phyloP scores from a whole-genome alignment of 371 early-diverging fungal genomes.

The Mortierella sp. region DNA sequence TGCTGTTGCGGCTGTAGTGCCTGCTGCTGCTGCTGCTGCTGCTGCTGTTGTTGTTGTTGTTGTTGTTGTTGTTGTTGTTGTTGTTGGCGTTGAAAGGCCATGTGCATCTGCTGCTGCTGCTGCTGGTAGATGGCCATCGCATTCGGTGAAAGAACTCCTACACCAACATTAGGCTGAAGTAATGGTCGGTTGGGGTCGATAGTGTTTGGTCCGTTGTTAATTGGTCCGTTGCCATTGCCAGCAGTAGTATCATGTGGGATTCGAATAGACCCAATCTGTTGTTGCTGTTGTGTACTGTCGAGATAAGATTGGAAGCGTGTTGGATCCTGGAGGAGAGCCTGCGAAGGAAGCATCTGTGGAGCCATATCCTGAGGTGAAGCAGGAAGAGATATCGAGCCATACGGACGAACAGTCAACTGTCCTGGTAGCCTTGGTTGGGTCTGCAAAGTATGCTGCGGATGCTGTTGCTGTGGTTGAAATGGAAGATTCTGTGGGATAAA shows the following conservation, averaged over 20 bases:
- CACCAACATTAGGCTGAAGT: too few relatives aligned
- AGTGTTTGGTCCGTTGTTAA: too few relatives aligned
- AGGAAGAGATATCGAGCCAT: conserved; percentile 28
- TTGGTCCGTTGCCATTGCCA: too few relatives aligned
- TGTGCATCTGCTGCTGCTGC: not conserved
- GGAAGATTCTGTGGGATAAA: conserved; percentile 23
- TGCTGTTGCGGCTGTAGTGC: conserved; percentile 24
- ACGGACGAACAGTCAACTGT: conserved; percentile 12
- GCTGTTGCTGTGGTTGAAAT: conserved; percentile 18
- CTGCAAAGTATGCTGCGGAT: not conserved
- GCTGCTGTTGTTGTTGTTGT: conserved; percentile 9
- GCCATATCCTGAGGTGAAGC: conserved; percentile 28
- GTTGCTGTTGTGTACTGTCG: conserved; percentile 4
- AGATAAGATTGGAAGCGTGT: conserved; percentile 3
- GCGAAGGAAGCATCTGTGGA: conserved; percentile 18
- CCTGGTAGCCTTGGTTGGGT: not conserved
- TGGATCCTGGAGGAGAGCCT: conserved; percentile 6
- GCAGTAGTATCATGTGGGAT: too few relatives aligned
- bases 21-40: conserved; percentile 21
- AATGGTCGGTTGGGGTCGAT: too few relatives aligned
- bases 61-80: conserved; percentile 3
- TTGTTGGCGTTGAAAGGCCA: not conserved
- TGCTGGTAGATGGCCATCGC: too few relatives aligned
- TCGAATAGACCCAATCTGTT: not conserved
- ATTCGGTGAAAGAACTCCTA: too few relatives aligned